Conservation (phyloP, 2,329 filamentous ascomycete genomes). For the Cercospora brassicicola region DNA sequence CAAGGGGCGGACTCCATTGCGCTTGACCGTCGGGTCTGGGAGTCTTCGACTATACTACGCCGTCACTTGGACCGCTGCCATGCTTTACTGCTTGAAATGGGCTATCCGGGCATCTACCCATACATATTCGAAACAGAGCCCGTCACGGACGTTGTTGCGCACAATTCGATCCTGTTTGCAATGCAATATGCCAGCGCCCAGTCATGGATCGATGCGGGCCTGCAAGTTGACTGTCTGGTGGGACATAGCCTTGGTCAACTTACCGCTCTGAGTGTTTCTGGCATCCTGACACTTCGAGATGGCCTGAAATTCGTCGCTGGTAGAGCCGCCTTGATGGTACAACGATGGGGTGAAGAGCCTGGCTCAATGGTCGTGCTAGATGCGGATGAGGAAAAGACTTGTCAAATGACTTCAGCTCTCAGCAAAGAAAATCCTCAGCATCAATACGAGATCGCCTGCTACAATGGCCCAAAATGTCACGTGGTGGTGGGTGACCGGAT, state of each 20-base stretch:
- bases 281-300: conserved; percentile 12
- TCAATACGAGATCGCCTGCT: conserved; percentile 20
- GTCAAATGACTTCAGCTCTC: background rate
- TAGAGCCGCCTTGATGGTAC: conserved; percentile 13
- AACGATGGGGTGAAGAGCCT: conserved; percentile 12
- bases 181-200: conserved; percentile 20
- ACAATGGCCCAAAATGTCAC: conserved; percentile 17
- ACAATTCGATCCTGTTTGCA: conserved; percentile 17
- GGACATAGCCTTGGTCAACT: conserved; percentile 24
- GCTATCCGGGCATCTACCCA: conserved; percentile 18
- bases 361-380: conserved; percentile 22
- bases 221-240: conserved; percentile 11
- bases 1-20: conserved; percentile 14
- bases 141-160: conserved; percentile 13
- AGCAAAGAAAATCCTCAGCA: background rate
- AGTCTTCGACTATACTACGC: conserved; percentile 3
- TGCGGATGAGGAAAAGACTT: background rate
- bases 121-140: conserved; percentile 16
- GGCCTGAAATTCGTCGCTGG: conserved; percentile 13
- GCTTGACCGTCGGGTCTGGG: conserved; percentile 10
- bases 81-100: background rate
- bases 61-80: conserved; percentile 19
- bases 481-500: conserved; percentile 9
- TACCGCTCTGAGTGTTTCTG: conserved; percentile 13
- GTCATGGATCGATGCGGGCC: conserved; percentile 20